A percentile compares a stretch with the other conserved stretches of the same genome.
phyloP scores from a whole-genome alignment of 306 rosid species.

The Quercus agrifolia region DNA sequence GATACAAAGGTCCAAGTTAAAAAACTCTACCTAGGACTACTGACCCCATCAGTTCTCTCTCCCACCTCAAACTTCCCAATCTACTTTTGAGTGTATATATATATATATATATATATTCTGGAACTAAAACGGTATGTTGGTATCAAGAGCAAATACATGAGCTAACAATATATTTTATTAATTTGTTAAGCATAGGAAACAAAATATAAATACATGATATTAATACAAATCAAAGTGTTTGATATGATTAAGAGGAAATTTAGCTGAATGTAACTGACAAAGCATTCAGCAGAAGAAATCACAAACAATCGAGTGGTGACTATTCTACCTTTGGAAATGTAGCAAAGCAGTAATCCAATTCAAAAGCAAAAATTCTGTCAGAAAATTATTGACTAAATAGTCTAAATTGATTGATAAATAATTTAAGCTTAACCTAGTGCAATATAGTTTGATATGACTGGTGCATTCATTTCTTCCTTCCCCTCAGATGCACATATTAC shows the following conservation, averaged over 20 bases:
- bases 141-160: background rate
- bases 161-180: background rate
- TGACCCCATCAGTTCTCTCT: too few species aligned
- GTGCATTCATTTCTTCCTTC: background rate
- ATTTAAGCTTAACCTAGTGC: background rate
- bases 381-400: constrained; percentile 10
- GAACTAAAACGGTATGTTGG: background rate
- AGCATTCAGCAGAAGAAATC: background rate
- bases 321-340: background rate
- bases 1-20: background rate
- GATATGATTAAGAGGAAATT: too few species aligned
- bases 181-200: background rate
- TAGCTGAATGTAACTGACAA: too few species aligned
- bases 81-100: too few species aligned
- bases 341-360: background rate
- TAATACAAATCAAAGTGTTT: too few species aligned
- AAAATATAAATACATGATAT: too few species aligned
- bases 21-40: background rate
- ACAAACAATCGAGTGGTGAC: background rate
- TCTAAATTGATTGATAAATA: constrained; percentile 9
- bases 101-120: background rate
- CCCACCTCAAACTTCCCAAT: too few species aligned
- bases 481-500: background rate
- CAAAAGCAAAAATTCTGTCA: background rate
- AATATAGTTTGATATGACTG: background rate